Evolutionary conservation across 805 yeast species (phyloP).

Genomic region (Hermanozyma aechmeae): DNA sequence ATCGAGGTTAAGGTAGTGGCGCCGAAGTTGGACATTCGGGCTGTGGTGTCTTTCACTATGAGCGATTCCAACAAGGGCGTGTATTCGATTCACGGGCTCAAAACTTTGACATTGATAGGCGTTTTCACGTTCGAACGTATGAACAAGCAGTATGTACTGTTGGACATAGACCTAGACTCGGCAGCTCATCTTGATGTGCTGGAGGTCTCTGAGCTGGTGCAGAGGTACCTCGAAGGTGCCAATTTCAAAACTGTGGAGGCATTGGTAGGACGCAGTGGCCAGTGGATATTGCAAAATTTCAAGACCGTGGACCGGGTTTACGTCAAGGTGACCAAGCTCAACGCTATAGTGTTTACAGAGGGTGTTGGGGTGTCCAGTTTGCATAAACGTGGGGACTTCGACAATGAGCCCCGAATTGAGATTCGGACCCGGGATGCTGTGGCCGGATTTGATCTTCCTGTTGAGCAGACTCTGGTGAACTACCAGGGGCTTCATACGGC

Average conservation of each 20-base stretch:
- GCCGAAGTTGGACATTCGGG: constrained; percentile 51
- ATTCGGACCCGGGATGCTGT: constrained; percentile 5
- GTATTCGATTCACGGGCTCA: constrained; percentile 39
- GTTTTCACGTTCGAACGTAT: constrained; percentile 86
- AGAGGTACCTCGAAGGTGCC: constrained; percentile 60
- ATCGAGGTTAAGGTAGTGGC: constrained; percentile 33
- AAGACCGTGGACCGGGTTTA: constrained; percentile 24
- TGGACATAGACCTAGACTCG: constrained; percentile 40
- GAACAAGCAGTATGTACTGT: constrained; percentile 61
- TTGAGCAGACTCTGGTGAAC: constrained; percentile 4
- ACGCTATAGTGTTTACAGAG: constrained; percentile 77
- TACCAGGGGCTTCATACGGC: constrained; percentile 36
- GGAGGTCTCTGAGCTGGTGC: constrained; percentile 27
- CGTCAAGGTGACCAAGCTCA: constrained; percentile 74
- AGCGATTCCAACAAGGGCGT: constrained; percentile 10
- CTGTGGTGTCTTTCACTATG: constrained; percentile 19
- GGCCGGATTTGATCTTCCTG: constrained; percentile 23
- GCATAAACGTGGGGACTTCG: constrained; percentile 37
- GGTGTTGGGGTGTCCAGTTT: constrained; percentile 82
- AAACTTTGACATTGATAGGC: constrained; percentile 74
- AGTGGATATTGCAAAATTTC: constrained; percentile 36
- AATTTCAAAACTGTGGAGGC: constrained; percentile 93
- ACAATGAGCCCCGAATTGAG: constrained; percentile 12
- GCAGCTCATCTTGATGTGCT: constrained; percentile 9
- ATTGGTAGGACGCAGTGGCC: constrained; percentile 64